These are phyloP conservation scores for Trichoderma polysporum DNA, from an alignment of 2,329 filamentous ascomycete genomes.

Conservation along the genomic window DNA sequence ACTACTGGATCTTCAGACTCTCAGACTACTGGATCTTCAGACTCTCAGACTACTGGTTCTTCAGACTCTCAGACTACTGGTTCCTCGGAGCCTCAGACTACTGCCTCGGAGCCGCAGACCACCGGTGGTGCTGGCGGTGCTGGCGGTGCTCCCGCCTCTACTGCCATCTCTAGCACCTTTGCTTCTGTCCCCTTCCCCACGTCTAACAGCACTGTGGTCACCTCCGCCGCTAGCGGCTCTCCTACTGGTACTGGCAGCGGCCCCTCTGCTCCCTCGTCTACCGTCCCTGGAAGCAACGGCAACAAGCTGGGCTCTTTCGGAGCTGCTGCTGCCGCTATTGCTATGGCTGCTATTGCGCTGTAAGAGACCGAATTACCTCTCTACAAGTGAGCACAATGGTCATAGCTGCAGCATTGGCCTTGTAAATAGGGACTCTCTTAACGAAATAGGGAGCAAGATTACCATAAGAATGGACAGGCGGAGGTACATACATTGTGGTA, in stretches of 20 bases:
- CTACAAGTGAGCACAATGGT: not conserved
- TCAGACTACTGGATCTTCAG: not conserved
- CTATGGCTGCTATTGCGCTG: constrained; percentile 33
- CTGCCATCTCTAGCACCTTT: constrained; percentile 24
- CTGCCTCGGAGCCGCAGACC: not conserved
- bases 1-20: not conserved
- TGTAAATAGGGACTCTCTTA: not conserved
- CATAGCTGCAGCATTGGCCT: not conserved
- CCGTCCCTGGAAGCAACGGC: constrained; percentile 20
- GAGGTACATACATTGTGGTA: not conserved
- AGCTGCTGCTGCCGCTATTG: constrained; percentile 33
- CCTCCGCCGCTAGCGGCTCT: not conserved
- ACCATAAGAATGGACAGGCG: not conserved
- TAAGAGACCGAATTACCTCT: constrained; percentile 23
- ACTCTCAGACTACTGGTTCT: not conserved
- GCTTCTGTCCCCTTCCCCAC: constrained; percentile 27
- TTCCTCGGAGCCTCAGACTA: not conserved
- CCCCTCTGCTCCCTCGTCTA: constrained; percentile 20
- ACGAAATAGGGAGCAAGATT: not conserved
- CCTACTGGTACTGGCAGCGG: constrained; percentile 22
- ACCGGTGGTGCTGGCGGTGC: not conserved
- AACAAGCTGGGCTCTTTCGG: constrained; percentile 34
- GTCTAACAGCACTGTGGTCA: constrained; percentile 22
- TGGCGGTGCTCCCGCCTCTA: constrained; percentile 23
- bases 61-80: not conserved